A percentile compares a stretch with the other conserved stretches of the same genome.
Conservation (phyloP, 2,329 filamentous ascomycete species). For the Apiospora saccharicola region DNA sequence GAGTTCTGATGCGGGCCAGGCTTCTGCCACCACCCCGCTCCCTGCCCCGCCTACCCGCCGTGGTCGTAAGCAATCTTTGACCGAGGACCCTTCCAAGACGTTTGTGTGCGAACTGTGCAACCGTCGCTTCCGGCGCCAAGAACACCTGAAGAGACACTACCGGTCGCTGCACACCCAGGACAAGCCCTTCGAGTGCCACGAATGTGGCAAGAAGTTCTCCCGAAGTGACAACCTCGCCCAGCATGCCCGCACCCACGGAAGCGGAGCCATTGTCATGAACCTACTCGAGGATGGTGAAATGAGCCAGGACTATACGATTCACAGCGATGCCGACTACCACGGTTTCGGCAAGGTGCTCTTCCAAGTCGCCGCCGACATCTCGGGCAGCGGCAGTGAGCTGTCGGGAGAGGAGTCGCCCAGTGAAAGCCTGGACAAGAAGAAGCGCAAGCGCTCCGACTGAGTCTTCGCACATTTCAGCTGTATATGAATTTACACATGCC, state of each 20-base stretch:
- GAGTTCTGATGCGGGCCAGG: constrained; percentile 58
- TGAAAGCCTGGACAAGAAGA: constrained; percentile 68
- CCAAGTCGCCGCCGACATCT: constrained; percentile 77
- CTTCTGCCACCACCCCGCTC: constrained; percentile 50
- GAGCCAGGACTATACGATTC: constrained; percentile 51
- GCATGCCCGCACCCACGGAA: constrained; percentile 92
- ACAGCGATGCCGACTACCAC: constrained; percentile 63
- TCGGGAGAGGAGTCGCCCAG: constrained; percentile 60
- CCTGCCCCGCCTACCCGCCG: constrained; percentile 80
- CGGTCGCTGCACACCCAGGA: constrained; percentile 97
- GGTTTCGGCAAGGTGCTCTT: constrained; percentile 81
- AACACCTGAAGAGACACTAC: constrained; percentile 98
- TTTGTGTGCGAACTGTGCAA: constrained; percentile 97
- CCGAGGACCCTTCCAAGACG: constrained; percentile 97
- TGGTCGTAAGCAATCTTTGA: constrained; percentile 97
- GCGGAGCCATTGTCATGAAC: constrained; percentile 89
- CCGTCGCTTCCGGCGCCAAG: constrained; percentile 95
- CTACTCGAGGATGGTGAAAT: constrained; percentile 76
- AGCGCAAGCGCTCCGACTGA: constrained; percentile 78
- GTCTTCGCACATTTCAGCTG: constrained; percentile 29
- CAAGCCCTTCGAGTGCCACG: constrained; percentile 96
- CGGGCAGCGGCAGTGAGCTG: constrained; percentile 68
- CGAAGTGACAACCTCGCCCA: constrained; percentile 97
- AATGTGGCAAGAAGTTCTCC: constrained; percentile 99
- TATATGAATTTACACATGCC: constrained; percentile 33